Percentiles rank a stretch among this genome's conserved stretches.
Evolutionary conservation across 1,284 basidiomycete species (phyloP).

Genomic region (Irpex lacteus): DNA sequence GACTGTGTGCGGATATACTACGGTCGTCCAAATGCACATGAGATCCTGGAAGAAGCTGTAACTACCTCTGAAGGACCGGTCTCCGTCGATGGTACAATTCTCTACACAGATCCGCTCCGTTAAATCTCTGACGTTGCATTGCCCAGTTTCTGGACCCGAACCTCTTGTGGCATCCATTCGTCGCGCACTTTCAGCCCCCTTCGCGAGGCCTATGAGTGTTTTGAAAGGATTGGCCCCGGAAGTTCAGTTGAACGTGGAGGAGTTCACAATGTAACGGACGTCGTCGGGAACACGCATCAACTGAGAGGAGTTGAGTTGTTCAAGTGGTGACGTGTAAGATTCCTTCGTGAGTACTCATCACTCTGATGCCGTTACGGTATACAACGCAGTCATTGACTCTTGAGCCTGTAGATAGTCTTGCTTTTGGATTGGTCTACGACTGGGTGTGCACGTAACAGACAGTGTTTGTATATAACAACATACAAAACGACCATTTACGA

Average conservation of each 20-base stretch:
- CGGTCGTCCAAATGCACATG: conserved; percentile 18
- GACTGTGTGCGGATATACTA: conserved; percentile 8
- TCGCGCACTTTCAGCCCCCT: conserved; percentile 18
- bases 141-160: conserved; percentile 21
- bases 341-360: neutral
- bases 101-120: conserved; percentile 1
- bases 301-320: neutral
- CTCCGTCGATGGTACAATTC: conserved; percentile 19
- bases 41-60: conserved; percentile 20
- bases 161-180: conserved; percentile 19
- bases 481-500: neutral
- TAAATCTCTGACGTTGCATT: neutral
- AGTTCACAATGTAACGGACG: conserved; percentile 20
- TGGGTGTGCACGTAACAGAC: neutral
- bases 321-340: neutral
- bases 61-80: conserved; percentile 18
- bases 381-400: neutral
- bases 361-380: neutral
- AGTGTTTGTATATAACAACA: neutral
- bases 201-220: conserved; percentile 17
- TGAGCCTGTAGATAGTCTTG: neutral
- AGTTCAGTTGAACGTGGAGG: conserved; percentile 22
- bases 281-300: neutral
- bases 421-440: neutral
- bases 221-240: conserved; percentile 19